Conservation (phyloP, 2,329 filamentous ascomycete genomes). For the Sclerotinia glacialis region DNA sequence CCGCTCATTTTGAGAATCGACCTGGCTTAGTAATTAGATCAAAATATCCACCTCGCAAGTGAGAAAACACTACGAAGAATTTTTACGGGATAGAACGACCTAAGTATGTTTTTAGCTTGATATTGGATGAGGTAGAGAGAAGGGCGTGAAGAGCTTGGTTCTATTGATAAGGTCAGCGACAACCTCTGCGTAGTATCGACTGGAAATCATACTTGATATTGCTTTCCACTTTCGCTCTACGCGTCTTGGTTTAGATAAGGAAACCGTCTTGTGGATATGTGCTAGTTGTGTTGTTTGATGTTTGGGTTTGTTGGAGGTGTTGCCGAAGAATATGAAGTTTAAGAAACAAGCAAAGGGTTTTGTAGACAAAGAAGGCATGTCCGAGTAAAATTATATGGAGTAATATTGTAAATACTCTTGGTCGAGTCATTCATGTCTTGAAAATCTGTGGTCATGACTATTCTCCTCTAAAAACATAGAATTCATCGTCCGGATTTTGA, state of each 20-base stretch:
- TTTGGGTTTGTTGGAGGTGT: not conserved
- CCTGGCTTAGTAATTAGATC: not conserved
- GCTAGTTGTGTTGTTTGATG: not conserved
- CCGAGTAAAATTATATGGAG: not conserved
- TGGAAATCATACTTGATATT: not conserved
- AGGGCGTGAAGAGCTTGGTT: not conserved
- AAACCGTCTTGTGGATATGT: not conserved
- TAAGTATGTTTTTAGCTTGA: not conserved
- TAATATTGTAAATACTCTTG: not conserved
- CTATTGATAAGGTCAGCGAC: not conserved
- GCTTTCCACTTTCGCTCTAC: not conserved
- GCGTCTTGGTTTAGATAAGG: not conserved
- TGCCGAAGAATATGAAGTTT: not conserved
- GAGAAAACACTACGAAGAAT: not conserved
- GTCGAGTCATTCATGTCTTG: not conserved
- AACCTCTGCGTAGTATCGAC: not conserved
- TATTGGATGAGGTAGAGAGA: not conserved
- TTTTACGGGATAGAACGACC: too few relatives aligned
- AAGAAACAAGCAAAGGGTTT: not conserved
- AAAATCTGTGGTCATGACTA: not conserved
- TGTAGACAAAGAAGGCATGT: not conserved
- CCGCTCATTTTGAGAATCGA: too few relatives aligned
- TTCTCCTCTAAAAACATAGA: not conserved
- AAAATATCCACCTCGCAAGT: not conserved
- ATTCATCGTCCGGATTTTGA: not conserved